A percentile compares a stretch with the other conserved stretches of the same genome.
These are phyloP conservation scores for Talaromyces sp. DNA, from an alignment of 2,329 filamentous ascomycete genomes.

Conservation along the genomic window DNA sequence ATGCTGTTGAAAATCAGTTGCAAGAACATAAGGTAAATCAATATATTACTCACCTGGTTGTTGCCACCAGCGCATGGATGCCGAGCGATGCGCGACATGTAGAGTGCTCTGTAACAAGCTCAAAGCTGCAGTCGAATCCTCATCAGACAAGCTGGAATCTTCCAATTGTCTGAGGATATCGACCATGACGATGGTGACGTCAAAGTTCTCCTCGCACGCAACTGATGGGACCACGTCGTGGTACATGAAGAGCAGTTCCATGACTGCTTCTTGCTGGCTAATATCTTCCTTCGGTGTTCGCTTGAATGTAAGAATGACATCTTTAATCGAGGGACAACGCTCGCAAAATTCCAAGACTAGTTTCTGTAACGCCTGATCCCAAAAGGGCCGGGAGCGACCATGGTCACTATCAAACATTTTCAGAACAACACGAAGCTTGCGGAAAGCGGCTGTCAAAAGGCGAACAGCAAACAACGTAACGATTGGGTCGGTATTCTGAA, in stretches of 20 bases:
- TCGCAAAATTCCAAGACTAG: conserved; percentile 71
- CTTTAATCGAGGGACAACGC: conserved; percentile 75
- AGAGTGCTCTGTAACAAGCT: conserved; percentile 79
- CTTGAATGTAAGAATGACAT: conserved; percentile 70
- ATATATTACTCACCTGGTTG: conserved; percentile 51
- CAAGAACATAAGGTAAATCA: conserved; percentile 6
- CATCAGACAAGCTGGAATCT: conserved; percentile 37
- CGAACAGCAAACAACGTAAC: conserved; percentile 80
- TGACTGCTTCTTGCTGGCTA: conserved; percentile 73
- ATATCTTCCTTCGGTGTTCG: conserved; percentile 63
- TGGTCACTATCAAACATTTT: conserved; percentile 55
- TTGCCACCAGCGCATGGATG: conserved; percentile 86
- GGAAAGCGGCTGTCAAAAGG: conserved; percentile 70
- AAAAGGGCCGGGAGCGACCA: conserved; percentile 48
- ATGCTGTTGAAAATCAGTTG: conserved; percentile 17
- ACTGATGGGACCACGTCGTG: conserved; percentile 76
- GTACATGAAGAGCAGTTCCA: conserved; percentile 75
- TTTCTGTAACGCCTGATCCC: conserved; percentile 64
- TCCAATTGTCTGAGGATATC: conserved; percentile 62
- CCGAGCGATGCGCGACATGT: conserved; percentile 72
- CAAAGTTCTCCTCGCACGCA: conserved; percentile 79
- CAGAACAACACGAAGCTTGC: conserved; percentile 67
- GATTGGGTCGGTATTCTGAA: conserved; percentile 65
- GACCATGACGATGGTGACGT: conserved; percentile 73
- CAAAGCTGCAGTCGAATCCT: conserved; percentile 54